These are phyloP conservation scores for Trichoderma cornu-damae DNA, from an alignment of 2,329 filamentous ascomycete genomes.

Conservation along the genomic window DNA sequence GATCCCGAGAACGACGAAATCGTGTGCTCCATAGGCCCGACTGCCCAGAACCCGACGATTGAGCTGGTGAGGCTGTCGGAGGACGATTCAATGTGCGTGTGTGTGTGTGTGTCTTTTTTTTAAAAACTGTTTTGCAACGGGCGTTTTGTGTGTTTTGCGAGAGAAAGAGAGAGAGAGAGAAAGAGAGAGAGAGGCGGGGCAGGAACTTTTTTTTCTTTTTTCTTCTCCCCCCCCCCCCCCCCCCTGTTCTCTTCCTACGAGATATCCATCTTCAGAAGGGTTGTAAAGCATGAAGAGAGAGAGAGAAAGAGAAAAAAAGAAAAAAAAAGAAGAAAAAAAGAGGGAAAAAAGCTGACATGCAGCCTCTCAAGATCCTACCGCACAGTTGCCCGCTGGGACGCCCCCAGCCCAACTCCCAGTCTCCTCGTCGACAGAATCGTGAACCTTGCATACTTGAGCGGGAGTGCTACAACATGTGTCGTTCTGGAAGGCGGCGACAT, in stretches of 20 bases:
- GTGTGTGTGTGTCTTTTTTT: not conserved
- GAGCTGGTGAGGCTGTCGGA: constrained; percentile 58
- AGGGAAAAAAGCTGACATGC: constrained; percentile 15
- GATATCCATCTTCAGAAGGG: not conserved
- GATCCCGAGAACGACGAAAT: constrained; percentile 72
- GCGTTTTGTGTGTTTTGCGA: not conserved
- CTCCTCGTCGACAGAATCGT: constrained; percentile 70
- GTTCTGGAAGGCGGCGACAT: constrained; percentile 90
- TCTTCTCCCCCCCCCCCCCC: not conserved
- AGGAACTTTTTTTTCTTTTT: not conserved
- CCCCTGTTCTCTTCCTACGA: not conserved
- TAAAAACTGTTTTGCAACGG: not conserved
- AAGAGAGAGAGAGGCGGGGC: constrained; percentile 18
- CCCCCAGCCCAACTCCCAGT: constrained; percentile 71
- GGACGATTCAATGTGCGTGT: constrained; percentile 40
- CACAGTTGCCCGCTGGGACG: constrained; percentile 79
- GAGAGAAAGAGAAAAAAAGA: not conserved
- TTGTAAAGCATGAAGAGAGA: too few species aligned
- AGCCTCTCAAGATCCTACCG: constrained; percentile 27
- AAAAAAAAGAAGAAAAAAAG: not conserved
- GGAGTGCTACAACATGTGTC: constrained; percentile 70
- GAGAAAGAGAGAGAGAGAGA: constrained; percentile 10
- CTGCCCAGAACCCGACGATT: constrained; percentile 62
- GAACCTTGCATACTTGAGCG: constrained; percentile 78
- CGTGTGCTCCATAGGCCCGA: constrained; percentile 80